A percentile compares a stretch with the other conserved stretches of the same genome.
Evolutionary conservation across 2,329 filamentous ascomycete species (phyloP).

Genomic region (Helotiales sp.): DNA sequence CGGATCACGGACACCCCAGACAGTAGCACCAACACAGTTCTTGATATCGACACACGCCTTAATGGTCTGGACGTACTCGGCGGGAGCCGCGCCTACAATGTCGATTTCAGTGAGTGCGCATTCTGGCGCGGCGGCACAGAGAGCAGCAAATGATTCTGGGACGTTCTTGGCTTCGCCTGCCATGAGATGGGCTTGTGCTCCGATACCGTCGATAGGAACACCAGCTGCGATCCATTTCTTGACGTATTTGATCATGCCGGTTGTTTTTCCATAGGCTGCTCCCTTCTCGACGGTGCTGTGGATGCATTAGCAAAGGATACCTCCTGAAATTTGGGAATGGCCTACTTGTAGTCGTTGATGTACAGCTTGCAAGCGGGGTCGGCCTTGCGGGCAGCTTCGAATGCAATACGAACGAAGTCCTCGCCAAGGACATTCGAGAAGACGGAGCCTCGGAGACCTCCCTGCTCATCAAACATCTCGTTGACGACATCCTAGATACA

Average conservation of each 20-base stretch:
- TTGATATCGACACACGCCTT: slow-evolving; percentile 41
- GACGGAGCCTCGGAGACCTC: slow-evolving; percentile 55
- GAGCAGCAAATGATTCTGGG: slow-evolving; percentile 49
- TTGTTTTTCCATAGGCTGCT: slow-evolving; percentile 60
- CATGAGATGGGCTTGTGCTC: slow-evolving; percentile 43
- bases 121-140: slow-evolving; percentile 61
- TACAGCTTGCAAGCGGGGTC: slow-evolving; percentile 73
- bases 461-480: slow-evolving; percentile 58
- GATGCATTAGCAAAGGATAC: neutral
- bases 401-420: slow-evolving; percentile 72
- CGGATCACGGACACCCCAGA: slow-evolving; percentile 52
- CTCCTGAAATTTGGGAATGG: neutral
- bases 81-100: slow-evolving; percentile 59
- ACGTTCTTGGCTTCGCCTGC: slow-evolving; percentile 27
- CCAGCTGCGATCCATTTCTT: slow-evolving; percentile 66
- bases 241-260: slow-evolving; percentile 61
- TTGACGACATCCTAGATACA: slow-evolving; percentile 62
- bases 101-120: slow-evolving; percentile 72
- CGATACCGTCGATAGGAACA: slow-evolving; percentile 68
- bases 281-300: slow-evolving; percentile 31
- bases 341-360: slow-evolving; percentile 72
- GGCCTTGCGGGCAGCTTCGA: slow-evolving; percentile 67
- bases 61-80: slow-evolving; percentile 34
- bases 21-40: slow-evolving; percentile 43
- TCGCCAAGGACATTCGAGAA: slow-evolving; percentile 73